These are phyloP conservation scores for Cercospora sp. DNA, from an alignment of 2,329 filamentous ascomycete species.

Conservation along the genomic window DNA sequence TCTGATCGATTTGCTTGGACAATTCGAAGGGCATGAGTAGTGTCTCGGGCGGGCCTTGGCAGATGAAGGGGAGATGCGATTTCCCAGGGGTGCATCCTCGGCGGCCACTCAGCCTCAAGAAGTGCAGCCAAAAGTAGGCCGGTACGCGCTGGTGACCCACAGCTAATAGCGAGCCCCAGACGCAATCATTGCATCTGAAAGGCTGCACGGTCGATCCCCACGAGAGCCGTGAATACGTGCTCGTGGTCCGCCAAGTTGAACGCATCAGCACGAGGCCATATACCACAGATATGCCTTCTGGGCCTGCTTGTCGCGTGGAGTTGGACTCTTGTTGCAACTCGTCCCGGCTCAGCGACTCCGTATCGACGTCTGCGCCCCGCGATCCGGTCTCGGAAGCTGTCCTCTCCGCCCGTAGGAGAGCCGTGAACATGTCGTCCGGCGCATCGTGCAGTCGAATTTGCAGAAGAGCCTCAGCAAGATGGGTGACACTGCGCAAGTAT, in stretches of 20 bases:
- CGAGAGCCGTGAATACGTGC: neutral
- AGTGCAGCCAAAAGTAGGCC: neutral
- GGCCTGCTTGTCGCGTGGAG: neutral
- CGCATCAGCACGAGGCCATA: neutral
- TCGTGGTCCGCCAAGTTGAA: neutral
- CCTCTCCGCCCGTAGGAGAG: neutral
- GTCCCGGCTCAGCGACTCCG: neutral
- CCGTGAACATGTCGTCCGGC: neutral
- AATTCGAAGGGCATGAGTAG: neutral
- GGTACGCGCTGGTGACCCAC: neutral
- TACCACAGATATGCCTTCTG: neutral
- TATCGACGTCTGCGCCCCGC: neutral
- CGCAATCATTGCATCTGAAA: constrained; percentile 10
- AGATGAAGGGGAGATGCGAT: constrained; percentile 7
- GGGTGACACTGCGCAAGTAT: neutral
- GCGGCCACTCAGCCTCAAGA: neutral
- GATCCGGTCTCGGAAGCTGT: neutral
- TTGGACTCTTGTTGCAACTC: neutral
- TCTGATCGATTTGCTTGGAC: neutral
- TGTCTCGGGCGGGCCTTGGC: constrained; percentile 5
- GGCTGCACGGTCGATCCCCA: neutral
- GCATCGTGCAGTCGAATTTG: neutral
- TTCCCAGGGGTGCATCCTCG: neutral
- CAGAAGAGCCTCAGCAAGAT: neutral
- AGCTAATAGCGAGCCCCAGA: neutral